Base-by-base conservation (phyloP, 371 early-diverging fungal genomes). In the Fennellomyces sp. region DNA sequence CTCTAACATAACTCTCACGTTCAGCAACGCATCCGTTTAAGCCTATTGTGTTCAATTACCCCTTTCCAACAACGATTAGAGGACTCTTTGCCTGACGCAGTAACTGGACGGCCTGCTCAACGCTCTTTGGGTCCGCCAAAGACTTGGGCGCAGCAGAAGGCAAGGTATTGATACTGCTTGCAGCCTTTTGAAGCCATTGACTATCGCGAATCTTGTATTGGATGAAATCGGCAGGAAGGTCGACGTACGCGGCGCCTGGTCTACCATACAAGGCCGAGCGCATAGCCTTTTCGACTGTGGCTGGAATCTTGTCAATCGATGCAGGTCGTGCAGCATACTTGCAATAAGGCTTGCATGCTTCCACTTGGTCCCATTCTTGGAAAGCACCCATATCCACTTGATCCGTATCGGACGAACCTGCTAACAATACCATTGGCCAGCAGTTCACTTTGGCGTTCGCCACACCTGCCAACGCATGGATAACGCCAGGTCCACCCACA, bases 401-500 rank as follows among this genome's bases (percentile, higher is more conserved):
- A 45, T 76, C 73, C 8, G 80, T 76, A 38, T 87, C 87, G 27
- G 71, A 73, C 6, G 88, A 82, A 10, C 88, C 88, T 13, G 86
- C 81, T 21, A 89, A 67, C 17, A 88, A 63, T 7, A 91, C 80
- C 64, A 88, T 62, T 3, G 90, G 90, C 89, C 88, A 87, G n/a
- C 77, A 76, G 63, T 88, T 91, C 10, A 83, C 83, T 58, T 86
- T 80, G 17, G 91, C 85, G 62, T 93, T 91, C 21, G 82, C 73
- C 2, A 93, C 19, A 29, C 93, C 93, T 0, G 92, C 86, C 48
- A 93, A 67, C 1, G 78, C 90, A 75, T 93, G 91, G 25, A 93
- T 83, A 1, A 91, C 86, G 29, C 93, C 93, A 0, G 93, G 93
- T 1, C 93, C 93, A 4, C 90, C 88, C 12, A 93, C 93, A 1